Conservation (phyloP, 2,329 filamentous ascomycete species). For the Emmonsiellopsis sp. region DNA sequence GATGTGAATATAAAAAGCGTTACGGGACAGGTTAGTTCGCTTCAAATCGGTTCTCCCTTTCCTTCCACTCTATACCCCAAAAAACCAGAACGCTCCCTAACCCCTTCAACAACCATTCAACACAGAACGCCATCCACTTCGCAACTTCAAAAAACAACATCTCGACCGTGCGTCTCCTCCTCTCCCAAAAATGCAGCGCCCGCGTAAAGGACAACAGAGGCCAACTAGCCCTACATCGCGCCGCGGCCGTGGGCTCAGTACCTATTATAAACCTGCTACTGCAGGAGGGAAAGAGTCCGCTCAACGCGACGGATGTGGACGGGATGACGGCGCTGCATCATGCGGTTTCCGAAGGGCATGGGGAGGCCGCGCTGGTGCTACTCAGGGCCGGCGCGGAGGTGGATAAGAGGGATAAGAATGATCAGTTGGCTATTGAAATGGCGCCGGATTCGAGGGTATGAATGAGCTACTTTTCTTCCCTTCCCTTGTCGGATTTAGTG, state of each 20-base stretch:
- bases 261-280: slow-evolving; percentile 77
- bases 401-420: slow-evolving; percentile 66
- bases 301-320: slow-evolving; percentile 73
- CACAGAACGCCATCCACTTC: slow-evolving; percentile 79
- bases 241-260: slow-evolving; percentile 80
- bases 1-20: slow-evolving; percentile 37
- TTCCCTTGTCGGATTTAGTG: background rate
- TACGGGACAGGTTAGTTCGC: slow-evolving; percentile 31
- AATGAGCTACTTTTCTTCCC: slow-evolving; percentile 22
- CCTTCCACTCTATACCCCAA: background rate
- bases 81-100: background rate
- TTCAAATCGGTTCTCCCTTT: background rate
- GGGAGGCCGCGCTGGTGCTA: slow-evolving; percentile 73
- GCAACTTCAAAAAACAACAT: slow-evolving; percentile 83
- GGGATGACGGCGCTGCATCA: slow-evolving; percentile 90
- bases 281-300: slow-evolving; percentile 62
- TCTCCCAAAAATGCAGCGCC: slow-evolving; percentile 66
- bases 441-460: slow-evolving; percentile 76
- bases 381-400: slow-evolving; percentile 77
- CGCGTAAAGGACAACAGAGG: slow-evolving; percentile 75
- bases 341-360: slow-evolving; percentile 49
- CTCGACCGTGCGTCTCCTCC: slow-evolving; percentile 67
- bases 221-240: slow-evolving; percentile 85
- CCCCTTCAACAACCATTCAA: background rate
- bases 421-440: slow-evolving; percentile 64